Evolutionary conservation across 2,329 filamentous ascomycete species (phyloP).

Genomic region (Epichloe scottii): DNA sequence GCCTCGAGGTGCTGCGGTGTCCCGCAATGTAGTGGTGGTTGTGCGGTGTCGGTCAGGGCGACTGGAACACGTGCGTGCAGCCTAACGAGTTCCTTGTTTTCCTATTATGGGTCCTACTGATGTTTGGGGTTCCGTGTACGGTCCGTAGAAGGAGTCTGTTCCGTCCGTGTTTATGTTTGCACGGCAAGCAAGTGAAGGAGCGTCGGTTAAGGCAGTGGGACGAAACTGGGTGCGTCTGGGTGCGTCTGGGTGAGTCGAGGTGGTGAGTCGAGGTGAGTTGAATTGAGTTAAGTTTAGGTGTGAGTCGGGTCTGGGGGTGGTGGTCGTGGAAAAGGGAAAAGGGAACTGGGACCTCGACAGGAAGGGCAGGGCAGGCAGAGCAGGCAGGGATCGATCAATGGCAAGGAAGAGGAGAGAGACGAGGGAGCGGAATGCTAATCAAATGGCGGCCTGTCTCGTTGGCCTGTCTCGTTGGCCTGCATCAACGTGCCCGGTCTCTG

Average conservation of each 20-base stretch:
- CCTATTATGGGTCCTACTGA: too few species aligned
- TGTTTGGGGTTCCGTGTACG: neutral
- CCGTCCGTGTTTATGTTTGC: neutral
- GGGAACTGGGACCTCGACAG: neutral
- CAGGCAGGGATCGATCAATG: neutral
- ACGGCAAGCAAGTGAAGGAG: neutral
- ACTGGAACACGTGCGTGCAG: neutral
- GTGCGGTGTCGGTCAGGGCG: neutral
- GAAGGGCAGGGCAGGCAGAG: neutral
- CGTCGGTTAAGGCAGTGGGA: neutral
- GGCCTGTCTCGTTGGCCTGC: constrained; percentile 1
- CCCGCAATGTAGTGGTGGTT: neutral
- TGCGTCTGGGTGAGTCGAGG: too few species aligned
- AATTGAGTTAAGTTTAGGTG: neutral
- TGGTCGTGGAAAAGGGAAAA: neutral
- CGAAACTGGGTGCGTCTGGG: neutral
- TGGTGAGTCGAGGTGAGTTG: neutral
- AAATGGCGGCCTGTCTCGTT: constrained; percentile 6
- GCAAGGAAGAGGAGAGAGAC: neutral
- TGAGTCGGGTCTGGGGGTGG: too few species aligned
- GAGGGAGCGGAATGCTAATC: constrained; percentile 9
- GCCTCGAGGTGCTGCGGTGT: constrained; percentile 1
- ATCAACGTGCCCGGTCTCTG: too few species aligned
- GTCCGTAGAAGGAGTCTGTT: neutral
- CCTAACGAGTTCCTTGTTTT: neutral